Evolutionary conservation across 805 yeast genomes (phyloP).

Genomic region (Yamadazyma olivae): DNA sequence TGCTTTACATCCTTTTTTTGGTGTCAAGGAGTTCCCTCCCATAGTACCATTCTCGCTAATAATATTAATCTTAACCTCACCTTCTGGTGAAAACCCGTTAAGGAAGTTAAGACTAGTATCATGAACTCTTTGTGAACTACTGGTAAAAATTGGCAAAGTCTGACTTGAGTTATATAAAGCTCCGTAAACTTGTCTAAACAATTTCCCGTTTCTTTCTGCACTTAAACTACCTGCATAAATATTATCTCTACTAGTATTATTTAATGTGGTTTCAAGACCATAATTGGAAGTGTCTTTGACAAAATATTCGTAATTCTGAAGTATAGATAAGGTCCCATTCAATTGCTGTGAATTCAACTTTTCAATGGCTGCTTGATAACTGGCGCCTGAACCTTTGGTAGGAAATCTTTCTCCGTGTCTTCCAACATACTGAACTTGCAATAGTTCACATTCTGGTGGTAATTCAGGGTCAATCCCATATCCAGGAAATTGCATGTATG

Average conservation of each 20-base stretch:
- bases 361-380: slow-evolving; percentile 20
- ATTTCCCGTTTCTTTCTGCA: slow-evolving; percentile 47
- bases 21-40: slow-evolving; percentile 62
- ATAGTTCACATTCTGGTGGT: slow-evolving; percentile 49
- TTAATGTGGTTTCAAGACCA: slow-evolving; percentile 49
- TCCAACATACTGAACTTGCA: slow-evolving; percentile 67
- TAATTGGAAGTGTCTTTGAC: slow-evolving; percentile 31
- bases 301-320: slow-evolving; percentile 51
- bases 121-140: slow-evolving; percentile 52
- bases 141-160: slow-evolving; percentile 49
- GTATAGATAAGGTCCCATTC: slow-evolving; percentile 51
- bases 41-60: slow-evolving; percentile 43
- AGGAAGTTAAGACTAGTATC: slow-evolving; percentile 56
- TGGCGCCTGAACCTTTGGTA: slow-evolving; percentile 23
- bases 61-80: slow-evolving; percentile 27
- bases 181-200: slow-evolving; percentile 48
- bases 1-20: slow-evolving; percentile 43
- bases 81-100: slow-evolving; percentile 46
- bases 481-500: slow-evolving; percentile 51
- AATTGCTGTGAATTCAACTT: slow-evolving; percentile 24
- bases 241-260: slow-evolving; percentile 29
- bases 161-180: slow-evolving; percentile 34
- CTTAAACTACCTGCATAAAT: slow-evolving; percentile 53
- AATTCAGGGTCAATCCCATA: slow-evolving; percentile 48
- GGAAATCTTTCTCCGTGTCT: slow-evolving; percentile 79